Base-by-base conservation (phyloP, 2,329 filamentous ascomycete genomes). In the Hirsutella rhossiliensis region DNA sequence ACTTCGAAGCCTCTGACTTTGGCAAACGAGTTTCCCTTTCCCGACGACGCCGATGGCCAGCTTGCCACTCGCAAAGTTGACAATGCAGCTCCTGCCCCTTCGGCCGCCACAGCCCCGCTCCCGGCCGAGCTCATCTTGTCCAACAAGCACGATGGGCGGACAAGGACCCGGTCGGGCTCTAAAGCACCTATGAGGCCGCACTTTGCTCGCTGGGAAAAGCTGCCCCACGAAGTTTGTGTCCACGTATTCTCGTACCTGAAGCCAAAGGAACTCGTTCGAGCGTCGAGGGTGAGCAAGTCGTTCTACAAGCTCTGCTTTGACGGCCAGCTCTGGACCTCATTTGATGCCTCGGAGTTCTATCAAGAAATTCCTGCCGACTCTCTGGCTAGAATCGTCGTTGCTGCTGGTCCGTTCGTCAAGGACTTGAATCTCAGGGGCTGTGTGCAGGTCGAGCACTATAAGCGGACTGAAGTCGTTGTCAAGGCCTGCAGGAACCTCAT, bases 351-450 rank as follows among this genome's bases (percentile, higher is more conserved):
- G 8, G 80, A 85, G 41, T 97, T 90, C 62, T 96, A 97, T 59
- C 77, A 76, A 50, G 78, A 88, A 43, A 97, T 97, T 50, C 83
- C 90, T 0, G 85, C 84, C 19, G 80, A 86, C 50, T 85, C 86
- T 1, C 67, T 98, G 40, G 78, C 88, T 45, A 87, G 84, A 56
- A 88, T 97, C 48, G 88, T 97, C 56, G 78, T 80, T 1, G 74
- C 80, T 4, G 87, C 88, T 1, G 92, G 90, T 0, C 87, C 90
- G 0, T 98, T 97, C 54, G 80, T 97, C 43, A 85, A 85, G 52
- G 80, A 95, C 54, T 72, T 98, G 44, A 97, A 97, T 56, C 73
- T 98, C 3, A 72, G 90, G 52, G 92, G 92, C 23, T 98, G 90
- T 59, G 76, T 94, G 30, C 92, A 97, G 60, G 73, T 97, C 42